Percentiles rank a stretch among this genome's conserved stretches.
Conservation (phyloP, 352 stramenopile species). For the Phytophthora sojae region DNA sequence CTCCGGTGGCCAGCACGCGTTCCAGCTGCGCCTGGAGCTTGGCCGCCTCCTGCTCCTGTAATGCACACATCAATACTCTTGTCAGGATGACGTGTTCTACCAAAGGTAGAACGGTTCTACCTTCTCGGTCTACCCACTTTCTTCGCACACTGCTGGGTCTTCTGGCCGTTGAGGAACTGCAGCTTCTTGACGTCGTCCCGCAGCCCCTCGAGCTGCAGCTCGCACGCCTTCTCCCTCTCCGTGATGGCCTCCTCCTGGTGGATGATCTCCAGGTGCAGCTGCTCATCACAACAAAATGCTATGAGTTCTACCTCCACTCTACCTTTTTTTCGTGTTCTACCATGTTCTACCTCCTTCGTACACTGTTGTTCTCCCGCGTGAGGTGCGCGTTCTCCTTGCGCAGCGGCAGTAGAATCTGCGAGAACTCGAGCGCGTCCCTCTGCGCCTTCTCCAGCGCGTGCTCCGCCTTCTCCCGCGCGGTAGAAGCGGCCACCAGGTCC, state of each 20-base stretch:
- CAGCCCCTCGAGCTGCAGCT: conserved; percentile 72
- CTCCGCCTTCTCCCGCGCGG: conserved; percentile 46
- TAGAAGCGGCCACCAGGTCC: conserved; percentile 51
- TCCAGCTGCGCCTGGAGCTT: conserved; percentile 79
- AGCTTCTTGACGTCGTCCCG: conserved; percentile 78
- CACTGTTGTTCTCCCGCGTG: conserved; percentile 81
- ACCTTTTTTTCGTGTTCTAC: neutral
- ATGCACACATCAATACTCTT: neutral
- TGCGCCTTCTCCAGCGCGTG: conserved; percentile 59
- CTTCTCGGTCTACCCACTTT: conserved; percentile 52
- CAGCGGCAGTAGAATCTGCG: conserved; percentile 74
- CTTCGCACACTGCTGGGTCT: conserved; percentile 54
- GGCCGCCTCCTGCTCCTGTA: conserved; percentile 63
- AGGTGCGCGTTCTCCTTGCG: conserved; percentile 82
- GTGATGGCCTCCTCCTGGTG: conserved; percentile 81
- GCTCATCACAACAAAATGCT: neutral
- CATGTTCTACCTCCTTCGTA: conserved; percentile 24
- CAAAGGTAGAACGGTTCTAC: conserved; percentile 9
- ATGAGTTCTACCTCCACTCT: neutral
- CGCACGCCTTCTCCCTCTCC: conserved; percentile 69
- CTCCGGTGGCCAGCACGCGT: conserved; percentile 49
- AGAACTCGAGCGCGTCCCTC: conserved; percentile 68
- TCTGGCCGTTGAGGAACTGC: conserved; percentile 72
- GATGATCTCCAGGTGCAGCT: conserved; percentile 85
- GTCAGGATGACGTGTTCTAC: neutral